These are phyloP conservation scores for Calonectria pauciramosa DNA, from an alignment of 2,329 filamentous ascomycete genomes.

Conservation along the genomic window DNA sequence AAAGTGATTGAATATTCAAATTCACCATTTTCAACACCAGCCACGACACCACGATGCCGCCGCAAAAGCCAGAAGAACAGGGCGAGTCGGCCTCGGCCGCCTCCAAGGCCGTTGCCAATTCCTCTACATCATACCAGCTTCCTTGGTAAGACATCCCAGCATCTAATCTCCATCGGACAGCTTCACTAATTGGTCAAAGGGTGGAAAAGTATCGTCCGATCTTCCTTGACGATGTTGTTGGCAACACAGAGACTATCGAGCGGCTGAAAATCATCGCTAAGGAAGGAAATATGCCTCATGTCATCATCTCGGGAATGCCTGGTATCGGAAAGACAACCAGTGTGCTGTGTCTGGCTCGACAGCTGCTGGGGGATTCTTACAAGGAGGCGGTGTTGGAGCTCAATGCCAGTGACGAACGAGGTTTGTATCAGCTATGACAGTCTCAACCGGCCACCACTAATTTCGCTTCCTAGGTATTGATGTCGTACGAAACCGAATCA, in stretches of 20 bases:
- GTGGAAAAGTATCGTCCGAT: slow-evolving; percentile 98
- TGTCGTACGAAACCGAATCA: slow-evolving; percentile 96
- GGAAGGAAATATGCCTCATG: slow-evolving; percentile 99
- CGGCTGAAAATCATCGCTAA: slow-evolving; percentile 98
- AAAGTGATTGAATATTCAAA: slow-evolving; percentile 48
- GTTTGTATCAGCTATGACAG: slow-evolving; percentile 53
- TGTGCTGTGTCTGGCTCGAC: slow-evolving; percentile 90
- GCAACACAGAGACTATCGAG: slow-evolving; percentile 98
- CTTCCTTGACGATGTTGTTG: slow-evolving; percentile 96
- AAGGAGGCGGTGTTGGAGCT: slow-evolving; percentile 97
- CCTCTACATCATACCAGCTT: slow-evolving; percentile 76
- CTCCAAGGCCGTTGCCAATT: slow-evolving; percentile 69
- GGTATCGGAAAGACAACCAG: slow-evolving; percentile 99
- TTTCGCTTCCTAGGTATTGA: slow-evolving; percentile 78
- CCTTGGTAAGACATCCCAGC: slow-evolving; percentile 72
- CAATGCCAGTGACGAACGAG: slow-evolving; percentile 96
- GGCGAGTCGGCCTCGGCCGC: slow-evolving; percentile 74
- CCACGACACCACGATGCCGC: slow-evolving; percentile 58
- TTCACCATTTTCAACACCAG: slow-evolving; percentile 37
- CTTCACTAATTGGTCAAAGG: slow-evolving; percentile 66
- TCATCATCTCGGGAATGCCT: slow-evolving; percentile 99
- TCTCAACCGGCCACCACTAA: not conserved
- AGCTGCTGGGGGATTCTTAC: slow-evolving; percentile 92
- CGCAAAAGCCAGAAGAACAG: slow-evolving; percentile 62
- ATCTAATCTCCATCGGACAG: not conserved